phyloP scores from a whole-genome alignment of 306 rosid species.

The Malus fusca region DNA sequence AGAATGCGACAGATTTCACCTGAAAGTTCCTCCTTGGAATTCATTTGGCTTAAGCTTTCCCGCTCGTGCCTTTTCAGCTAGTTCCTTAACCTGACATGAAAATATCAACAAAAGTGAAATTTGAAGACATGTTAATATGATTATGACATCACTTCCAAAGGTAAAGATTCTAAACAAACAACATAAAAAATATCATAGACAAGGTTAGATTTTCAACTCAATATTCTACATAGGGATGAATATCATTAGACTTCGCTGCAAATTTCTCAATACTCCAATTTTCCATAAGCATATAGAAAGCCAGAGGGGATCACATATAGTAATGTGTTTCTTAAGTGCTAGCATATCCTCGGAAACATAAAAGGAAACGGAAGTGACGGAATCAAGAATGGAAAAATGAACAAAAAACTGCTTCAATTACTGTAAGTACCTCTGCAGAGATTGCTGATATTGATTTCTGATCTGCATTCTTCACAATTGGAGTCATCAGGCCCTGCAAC shows the following conservation, averaged over 20 bases:
- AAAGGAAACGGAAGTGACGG: neutral
- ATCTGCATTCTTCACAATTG: constrained; percentile 87
- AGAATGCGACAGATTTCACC: constrained; percentile 45
- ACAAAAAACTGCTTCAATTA: constrained; percentile 1
- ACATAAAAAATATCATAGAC: neutral
- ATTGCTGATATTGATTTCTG: constrained; percentile 81
- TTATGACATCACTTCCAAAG: neutral
- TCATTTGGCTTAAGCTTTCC: constrained; percentile 88
- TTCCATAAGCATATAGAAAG: neutral
- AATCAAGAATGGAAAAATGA: neutral
- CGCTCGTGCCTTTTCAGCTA: constrained; percentile 81
- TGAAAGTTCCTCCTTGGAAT: constrained; percentile 95
- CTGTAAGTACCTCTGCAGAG: constrained; percentile 65
- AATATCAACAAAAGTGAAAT: neutral
- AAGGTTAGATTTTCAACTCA: neutral
- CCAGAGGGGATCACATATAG: neutral
- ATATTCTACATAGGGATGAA: neutral
- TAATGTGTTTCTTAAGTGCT: neutral
- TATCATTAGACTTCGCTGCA: neutral
- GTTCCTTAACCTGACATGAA: constrained; percentile 66
- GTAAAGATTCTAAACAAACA: neutral
- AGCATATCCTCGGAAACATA: neutral
- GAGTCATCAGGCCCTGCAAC: constrained; percentile 92
- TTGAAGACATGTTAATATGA: neutral
- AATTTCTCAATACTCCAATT: neutral